These are phyloP conservation scores for Fusarium verticillioides DNA, from an alignment of 2,329 filamentous ascomycete species.

Conservation along the genomic window DNA sequence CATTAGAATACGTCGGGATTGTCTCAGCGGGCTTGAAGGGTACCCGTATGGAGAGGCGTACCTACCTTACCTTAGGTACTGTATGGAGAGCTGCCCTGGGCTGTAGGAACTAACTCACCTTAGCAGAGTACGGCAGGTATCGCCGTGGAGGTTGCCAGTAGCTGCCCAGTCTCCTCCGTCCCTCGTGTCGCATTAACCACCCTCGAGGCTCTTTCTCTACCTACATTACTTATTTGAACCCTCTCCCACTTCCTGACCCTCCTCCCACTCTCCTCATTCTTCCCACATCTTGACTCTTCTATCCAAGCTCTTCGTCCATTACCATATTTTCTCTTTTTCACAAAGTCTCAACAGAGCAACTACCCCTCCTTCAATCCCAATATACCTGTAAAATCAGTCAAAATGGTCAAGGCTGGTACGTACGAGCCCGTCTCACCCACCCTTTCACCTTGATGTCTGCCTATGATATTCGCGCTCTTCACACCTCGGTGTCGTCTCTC, in stretches of 20 bases:
- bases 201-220: constrained; percentile 27
- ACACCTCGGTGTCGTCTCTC: background rate
- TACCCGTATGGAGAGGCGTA: constrained; percentile 3
- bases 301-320: constrained; percentile 11
- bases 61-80: background rate
- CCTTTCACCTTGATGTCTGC: constrained; percentile 29
- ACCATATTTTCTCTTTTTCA: constrained; percentile 7
- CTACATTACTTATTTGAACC: constrained; percentile 37
- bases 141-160: constrained; percentile 27
- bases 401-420: constrained; percentile 72
- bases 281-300: constrained; percentile 11
- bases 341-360: constrained; percentile 2
- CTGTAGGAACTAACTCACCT: background rate
- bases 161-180: constrained; percentile 11
- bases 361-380: constrained; percentile 8
- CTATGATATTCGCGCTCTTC: background rate
- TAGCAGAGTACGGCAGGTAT: constrained; percentile 18
- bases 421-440: constrained; percentile 35
- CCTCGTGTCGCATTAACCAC: constrained; percentile 27
- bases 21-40: constrained; percentile 10
- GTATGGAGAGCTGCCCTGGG: background rate
- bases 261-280: constrained; percentile 15
- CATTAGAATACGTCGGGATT: constrained; percentile 8
- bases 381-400: constrained; percentile 42
- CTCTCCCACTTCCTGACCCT: constrained; percentile 35